Evolutionary conservation across 495 filamentous ascomycete genomes (phyloP).

Genomic region (Tricharina praecox): DNA sequence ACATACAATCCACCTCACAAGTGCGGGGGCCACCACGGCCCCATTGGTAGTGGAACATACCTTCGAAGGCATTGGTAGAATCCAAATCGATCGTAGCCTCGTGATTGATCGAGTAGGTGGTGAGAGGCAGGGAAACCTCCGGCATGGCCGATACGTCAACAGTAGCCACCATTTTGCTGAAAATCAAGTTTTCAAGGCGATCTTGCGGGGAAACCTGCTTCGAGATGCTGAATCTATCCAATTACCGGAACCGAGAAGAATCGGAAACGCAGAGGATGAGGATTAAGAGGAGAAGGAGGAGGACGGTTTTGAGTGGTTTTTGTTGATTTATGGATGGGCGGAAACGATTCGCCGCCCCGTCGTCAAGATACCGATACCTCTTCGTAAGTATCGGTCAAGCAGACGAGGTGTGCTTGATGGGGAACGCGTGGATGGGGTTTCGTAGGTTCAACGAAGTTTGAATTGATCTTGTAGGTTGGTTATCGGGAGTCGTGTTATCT

Average conservation of each 20-base stretch:
- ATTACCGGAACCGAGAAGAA: conserved; percentile 34
- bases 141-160: conserved; percentile 35
- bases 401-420: conserved; percentile 62
- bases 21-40: background rate
- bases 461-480: no score
- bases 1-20: background rate
- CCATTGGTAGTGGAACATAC: conserved; percentile 32
- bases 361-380: conserved; percentile 66
- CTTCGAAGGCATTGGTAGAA: conserved; percentile 93
- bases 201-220: no score
- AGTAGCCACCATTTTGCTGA: conserved; percentile 17
- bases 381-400: conserved; percentile 66
- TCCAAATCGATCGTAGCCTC: conserved; percentile 88
- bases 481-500: conserved; percentile 56
- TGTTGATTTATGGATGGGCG: conserved; percentile 41
- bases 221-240: conserved; percentile 35
- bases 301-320: conserved; percentile 53
- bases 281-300: conserved; percentile 43
- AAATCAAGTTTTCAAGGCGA: no score
- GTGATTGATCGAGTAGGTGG: conserved; percentile 61
- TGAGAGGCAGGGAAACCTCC: conserved; percentile 39
- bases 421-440: background rate
- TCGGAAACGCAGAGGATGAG: conserved; percentile 37
- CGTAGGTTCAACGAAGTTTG: background rate
- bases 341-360: conserved; percentile 21